Evolutionary conservation across 1,284 basidiomycete genomes (phyloP).

Genomic region (Pholiota adiposa): DNA sequence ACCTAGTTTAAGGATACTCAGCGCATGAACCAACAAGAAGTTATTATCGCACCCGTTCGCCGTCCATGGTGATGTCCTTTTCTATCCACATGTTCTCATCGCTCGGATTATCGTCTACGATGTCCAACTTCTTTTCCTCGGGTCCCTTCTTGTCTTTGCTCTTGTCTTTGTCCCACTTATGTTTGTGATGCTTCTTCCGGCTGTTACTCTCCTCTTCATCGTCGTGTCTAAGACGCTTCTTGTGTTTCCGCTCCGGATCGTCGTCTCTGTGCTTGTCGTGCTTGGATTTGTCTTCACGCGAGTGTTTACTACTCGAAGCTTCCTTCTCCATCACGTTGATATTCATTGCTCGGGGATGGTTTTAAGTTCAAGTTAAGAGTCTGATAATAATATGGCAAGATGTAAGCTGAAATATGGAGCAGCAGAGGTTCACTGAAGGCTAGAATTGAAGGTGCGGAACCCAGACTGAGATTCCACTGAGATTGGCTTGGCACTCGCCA

Average conservation of each 20-base stretch:
- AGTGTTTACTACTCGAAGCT: conserved; percentile 15
- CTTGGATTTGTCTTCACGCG: conserved; percentile 21
- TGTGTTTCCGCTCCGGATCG: conserved; percentile 45
- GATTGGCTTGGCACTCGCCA: conserved; percentile 1
- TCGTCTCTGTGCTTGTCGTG: conserved; percentile 31
- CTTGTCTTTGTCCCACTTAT: conserved; percentile 36
- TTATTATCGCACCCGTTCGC: conserved; percentile 56
- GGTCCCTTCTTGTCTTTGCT: conserved; percentile 23
- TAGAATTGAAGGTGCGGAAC: background rate
- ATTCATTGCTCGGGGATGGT: conserved; percentile 2
- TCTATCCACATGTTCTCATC: conserved; percentile 85
- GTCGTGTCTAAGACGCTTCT: conserved; percentile 55
- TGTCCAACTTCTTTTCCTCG: conserved; percentile 37
- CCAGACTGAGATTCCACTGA: background rate
- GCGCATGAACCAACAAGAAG: background rate
- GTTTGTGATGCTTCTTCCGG: conserved; percentile 54
- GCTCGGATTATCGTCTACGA: conserved; percentile 69
- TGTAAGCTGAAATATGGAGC: background rate
- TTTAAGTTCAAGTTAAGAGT: too few relatives aligned
- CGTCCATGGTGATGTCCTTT: conserved; percentile 82
- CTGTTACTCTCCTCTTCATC: conserved; percentile 46
- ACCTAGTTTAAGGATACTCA: conserved; percentile 42
- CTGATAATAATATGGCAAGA: too few relatives aligned
- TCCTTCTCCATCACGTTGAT: conserved; percentile 23
- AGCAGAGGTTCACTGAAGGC: background rate